A percentile compares a stretch with the other conserved stretches of the same genome.
Conservation (phyloP, 108 stramenopile species). For the Epipyxis sp. region DNA sequence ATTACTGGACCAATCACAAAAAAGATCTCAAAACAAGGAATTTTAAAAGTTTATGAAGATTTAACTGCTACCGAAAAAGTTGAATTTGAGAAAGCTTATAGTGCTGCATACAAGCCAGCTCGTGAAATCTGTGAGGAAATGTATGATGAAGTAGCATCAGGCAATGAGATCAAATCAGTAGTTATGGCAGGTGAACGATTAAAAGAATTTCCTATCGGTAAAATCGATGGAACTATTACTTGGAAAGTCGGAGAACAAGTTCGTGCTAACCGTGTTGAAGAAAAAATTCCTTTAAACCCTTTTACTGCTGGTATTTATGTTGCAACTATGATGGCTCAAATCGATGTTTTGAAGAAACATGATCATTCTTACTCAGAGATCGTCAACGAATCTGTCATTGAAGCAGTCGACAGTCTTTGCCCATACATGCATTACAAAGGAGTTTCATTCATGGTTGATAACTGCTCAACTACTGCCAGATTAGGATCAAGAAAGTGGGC, state of each 20-base stretch:
- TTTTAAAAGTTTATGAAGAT: constrained; percentile 89
- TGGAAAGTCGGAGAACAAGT: constrained; percentile 94
- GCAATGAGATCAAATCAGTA: constrained; percentile 94
- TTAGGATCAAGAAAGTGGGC: constrained; percentile 96
- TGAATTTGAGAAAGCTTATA: constrained; percentile 84
- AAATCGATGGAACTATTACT: constrained; percentile 95
- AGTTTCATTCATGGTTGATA: constrained; percentile 98
- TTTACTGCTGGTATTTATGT: constrained; percentile 97
- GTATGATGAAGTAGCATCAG: constrained; percentile 92
- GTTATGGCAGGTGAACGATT: constrained; percentile 91
- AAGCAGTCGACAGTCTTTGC: constrained; percentile 94
- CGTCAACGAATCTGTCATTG: constrained; percentile 97
- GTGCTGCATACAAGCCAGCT: constrained; percentile 87
- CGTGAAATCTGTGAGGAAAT: constrained; percentile 98
- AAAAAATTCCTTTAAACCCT: constrained; percentile 92
- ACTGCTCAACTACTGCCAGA: constrained; percentile 98
- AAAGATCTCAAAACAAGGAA: constrained; percentile 88
- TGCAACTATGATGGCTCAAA: constrained; percentile 98
- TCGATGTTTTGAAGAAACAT: constrained; percentile 89
- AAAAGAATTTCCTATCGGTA: constrained; percentile 85
- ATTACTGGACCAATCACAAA: constrained; percentile 96
- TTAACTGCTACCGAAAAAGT: constrained; percentile 77
- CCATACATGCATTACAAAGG: constrained; percentile 99
- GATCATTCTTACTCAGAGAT: constrained; percentile 98
- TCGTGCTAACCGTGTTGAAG: constrained; percentile 84